phyloP scores from a whole-genome alignment of 768 basidiomycete species.

The Hebeloma cylindrosporum region DNA sequence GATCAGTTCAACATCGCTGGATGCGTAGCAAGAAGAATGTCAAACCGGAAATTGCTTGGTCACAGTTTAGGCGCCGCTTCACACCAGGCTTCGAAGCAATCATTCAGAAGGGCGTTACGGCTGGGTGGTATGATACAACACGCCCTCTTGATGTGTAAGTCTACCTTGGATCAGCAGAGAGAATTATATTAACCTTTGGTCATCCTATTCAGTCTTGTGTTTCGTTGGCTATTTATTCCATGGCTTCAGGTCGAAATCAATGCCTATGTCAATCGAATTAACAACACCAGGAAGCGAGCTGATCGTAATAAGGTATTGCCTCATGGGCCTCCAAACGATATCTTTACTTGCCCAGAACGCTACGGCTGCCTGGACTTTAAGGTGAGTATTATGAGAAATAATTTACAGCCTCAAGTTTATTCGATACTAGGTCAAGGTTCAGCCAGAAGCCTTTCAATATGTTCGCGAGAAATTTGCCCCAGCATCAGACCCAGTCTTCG shows the following conservation, averaged over 20 bases:
- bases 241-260: slow-evolving; percentile 12
- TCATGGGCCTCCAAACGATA: slow-evolving; percentile 10
- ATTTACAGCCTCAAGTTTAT: background rate
- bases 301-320: slow-evolving; percentile 11
- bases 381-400: background rate
- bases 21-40: slow-evolving; percentile 35
- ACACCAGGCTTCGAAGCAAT: slow-evolving; percentile 38
- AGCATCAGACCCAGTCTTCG: slow-evolving; percentile 15
- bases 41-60: slow-evolving; percentile 41
- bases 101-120: slow-evolving; percentile 29
- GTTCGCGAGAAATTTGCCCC: slow-evolving; percentile 10
- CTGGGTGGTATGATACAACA: slow-evolving; percentile 6
- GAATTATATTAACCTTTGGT: background rate
- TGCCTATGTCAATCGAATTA: slow-evolving; percentile 1
- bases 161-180: background rate
- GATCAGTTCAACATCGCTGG: slow-evolving; percentile 38
- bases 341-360: background rate
- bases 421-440: slow-evolving; percentile 8
- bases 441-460: slow-evolving; percentile 6
- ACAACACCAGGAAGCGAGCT: slow-evolving; percentile 2
- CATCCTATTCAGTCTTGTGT: slow-evolving; percentile 4
- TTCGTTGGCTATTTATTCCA: slow-evolving; percentile 15
- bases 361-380: slow-evolving; percentile 13
- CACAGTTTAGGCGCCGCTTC: slow-evolving; percentile 28
- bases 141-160: slow-evolving; percentile 7